Percentiles rank a stretch among this genome's conserved stretches.
Conservation (phyloP, 2,329 filamentous ascomycete genomes). For the Emericellopsis atlantica region DNA sequence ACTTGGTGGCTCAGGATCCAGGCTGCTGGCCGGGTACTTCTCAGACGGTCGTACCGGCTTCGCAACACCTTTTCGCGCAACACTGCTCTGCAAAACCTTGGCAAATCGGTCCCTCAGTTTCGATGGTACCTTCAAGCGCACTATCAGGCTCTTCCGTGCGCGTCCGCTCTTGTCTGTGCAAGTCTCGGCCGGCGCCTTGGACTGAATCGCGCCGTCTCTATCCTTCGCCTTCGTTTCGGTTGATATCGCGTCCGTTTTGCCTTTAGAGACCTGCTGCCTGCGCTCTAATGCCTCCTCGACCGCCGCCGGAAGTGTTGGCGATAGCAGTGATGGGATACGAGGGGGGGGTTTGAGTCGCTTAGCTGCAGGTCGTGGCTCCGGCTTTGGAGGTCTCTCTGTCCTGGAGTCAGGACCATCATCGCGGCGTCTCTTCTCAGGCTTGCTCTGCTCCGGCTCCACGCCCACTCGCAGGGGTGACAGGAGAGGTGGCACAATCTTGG, state of each 20-base stretch:
- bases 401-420: slow-evolving; percentile 9
- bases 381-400: slow-evolving; percentile 15
- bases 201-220: background rate
- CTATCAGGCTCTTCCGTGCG: slow-evolving; percentile 19
- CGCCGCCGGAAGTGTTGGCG: slow-evolving; percentile 39
- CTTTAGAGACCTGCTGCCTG: slow-evolving; percentile 14
- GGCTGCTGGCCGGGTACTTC: slow-evolving; percentile 14
- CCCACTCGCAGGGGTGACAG: slow-evolving; percentile 38
- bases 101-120: slow-evolving; percentile 28
- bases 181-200: background rate
- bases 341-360: slow-evolving; percentile 25
- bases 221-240: slow-evolving; percentile 5
- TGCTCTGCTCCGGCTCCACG: slow-evolving; percentile 18
- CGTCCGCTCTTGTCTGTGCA: slow-evolving; percentile 6
- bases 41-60: no score
- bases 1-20: slow-evolving; percentile 19
- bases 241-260: slow-evolving; percentile 5
- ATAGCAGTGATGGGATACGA: slow-evolving; percentile 36
- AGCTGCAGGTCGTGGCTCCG: slow-evolving; percentile 10
- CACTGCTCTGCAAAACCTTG: slow-evolving; percentile 30
- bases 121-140: slow-evolving; percentile 37
- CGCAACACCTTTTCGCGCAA: slow-evolving; percentile 31
- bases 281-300: slow-evolving; percentile 28
- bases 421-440: slow-evolving; percentile 10
- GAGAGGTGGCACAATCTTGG: slow-evolving; percentile 34